Percentiles rank a stretch among this genome's conserved stretches.
phyloP scores from a whole-genome alignment of 140 eudicot species.

The Ambrosia hybrid region DNA sequence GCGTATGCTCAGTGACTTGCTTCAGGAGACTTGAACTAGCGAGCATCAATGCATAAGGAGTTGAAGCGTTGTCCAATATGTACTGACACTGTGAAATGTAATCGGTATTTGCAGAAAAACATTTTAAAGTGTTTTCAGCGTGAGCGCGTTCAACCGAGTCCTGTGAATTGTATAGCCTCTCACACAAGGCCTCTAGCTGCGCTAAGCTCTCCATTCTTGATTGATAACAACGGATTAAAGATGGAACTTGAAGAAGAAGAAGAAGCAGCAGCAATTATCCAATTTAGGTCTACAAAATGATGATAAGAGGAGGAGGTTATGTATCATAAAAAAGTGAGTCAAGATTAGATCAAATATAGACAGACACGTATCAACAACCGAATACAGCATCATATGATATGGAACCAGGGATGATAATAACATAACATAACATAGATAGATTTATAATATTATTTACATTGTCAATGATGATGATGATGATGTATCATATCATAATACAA shows the following conservation, averaged over 20 bases:
- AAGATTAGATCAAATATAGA: too few species aligned
- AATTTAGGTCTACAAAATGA: conserved; percentile 75
- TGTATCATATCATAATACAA: too few species aligned
- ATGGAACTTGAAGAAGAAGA: too few species aligned
- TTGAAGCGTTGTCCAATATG: conserved; percentile 90
- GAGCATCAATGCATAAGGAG: conserved; percentile 94
- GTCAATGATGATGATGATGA: conserved; percentile 24
- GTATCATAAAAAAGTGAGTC: conserved; percentile 27
- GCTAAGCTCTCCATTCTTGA: conserved; percentile 91
- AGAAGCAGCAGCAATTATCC: conserved; percentile 30
- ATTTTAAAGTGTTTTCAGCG: conserved; percentile 90
- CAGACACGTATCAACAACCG: background rate
- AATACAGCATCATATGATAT: conserved; percentile 19
- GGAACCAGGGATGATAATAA: conserved; percentile 6
- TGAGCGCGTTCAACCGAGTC: conserved; percentile 95
- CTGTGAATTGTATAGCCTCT: conserved; percentile 92
- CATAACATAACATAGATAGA: conserved; percentile 32
- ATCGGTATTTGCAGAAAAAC: conserved; percentile 79
- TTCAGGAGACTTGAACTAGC: conserved; percentile 99
- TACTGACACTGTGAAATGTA: conserved; percentile 92
- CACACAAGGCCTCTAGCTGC: conserved; percentile 93
- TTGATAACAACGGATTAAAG: conserved; percentile 24
- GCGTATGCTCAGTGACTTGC: conserved; percentile 94
- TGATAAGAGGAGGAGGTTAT: conserved; percentile 33
- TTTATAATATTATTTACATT: conserved; percentile 29